Evolutionary conservation across 2,329 filamentous ascomycete genomes (phyloP).

Genomic region (Diplodia intermedia): DNA sequence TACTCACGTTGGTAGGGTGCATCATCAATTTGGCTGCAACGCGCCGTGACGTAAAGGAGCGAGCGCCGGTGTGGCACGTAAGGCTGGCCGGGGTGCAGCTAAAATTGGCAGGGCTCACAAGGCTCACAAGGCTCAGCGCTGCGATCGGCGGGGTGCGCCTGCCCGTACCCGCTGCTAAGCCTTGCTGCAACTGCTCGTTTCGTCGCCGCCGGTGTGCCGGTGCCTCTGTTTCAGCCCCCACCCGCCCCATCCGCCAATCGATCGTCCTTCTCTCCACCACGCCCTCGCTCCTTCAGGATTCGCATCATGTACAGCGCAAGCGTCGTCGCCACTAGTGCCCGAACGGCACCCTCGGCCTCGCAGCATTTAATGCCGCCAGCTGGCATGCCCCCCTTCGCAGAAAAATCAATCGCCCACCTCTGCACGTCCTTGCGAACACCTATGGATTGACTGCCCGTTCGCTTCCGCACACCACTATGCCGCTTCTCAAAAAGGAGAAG

Average conservation of each 20-base stretch:
- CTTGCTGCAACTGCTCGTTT: constrained; percentile 3
- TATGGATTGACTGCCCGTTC: not conserved
- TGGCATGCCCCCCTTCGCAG: not conserved
- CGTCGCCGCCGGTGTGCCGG: not conserved
- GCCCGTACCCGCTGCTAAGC: constrained; percentile 2
- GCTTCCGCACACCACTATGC: not conserved
- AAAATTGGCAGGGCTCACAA: constrained; percentile 20
- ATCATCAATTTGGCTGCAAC: no score
- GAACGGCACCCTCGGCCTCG: not conserved
- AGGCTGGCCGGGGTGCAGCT: not conserved
- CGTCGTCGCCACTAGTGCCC: not conserved
- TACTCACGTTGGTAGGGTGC: no score
- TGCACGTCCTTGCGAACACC: not conserved
- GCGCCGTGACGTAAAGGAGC: no score
- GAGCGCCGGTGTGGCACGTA: not conserved
- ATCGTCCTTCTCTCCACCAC: not conserved
- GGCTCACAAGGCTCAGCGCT: not conserved
- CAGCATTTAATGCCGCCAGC: not conserved
- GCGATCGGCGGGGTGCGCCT: not conserved
- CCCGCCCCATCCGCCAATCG: not conserved
- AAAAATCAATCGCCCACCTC: not conserved
- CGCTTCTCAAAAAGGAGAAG: constrained; percentile 43
- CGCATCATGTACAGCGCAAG: not conserved
- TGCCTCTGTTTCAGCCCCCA: not conserved
- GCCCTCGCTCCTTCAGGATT: constrained; percentile 13